Percentiles rank a stretch among this genome's conserved stretches.
phyloP scores from a whole-genome alignment of 768 basidiomycete genomes.

The Boletus fagicola region DNA sequence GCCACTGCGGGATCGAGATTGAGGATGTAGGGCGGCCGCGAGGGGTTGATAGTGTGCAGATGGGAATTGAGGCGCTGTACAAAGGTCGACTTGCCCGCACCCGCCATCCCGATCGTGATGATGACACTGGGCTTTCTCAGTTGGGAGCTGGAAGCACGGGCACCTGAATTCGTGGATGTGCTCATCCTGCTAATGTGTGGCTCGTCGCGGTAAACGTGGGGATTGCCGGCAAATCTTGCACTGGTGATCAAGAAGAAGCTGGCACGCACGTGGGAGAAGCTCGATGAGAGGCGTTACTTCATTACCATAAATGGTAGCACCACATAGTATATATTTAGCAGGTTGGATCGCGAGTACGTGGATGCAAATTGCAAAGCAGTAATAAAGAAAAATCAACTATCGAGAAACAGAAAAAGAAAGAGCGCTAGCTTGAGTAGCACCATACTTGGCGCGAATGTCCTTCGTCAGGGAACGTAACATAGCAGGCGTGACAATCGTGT shows the following conservation, averaged over 20 bases:
- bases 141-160: conserved; percentile 4
- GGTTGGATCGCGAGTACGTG: conserved; percentile 4
- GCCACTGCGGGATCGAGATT: conserved; percentile 97
- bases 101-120: conserved; percentile 94
- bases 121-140: conserved; percentile 70
- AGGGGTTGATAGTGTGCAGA: conserved; percentile 65
- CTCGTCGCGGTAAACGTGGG: not conserved
- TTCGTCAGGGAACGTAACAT: conserved; percentile 52
- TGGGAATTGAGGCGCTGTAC: conserved; percentile 94
- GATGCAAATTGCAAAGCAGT: conserved; percentile 1
- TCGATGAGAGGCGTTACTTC: not conserved
- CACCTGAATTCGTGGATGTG: conserved; percentile 14
- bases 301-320: conserved; percentile 18
- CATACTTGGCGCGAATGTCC: conserved; percentile 33
- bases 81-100: conserved; percentile 96
- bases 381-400: not conserved
- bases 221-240: conserved; percentile 2
- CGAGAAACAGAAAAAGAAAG: conserved; percentile 10
- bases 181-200: conserved; percentile 16
- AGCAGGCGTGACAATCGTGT: conserved; percentile 51
- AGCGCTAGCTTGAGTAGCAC: conserved; percentile 4
- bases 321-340: not conserved
- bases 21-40: conserved; percentile 86
- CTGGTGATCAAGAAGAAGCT: too few species aligned
- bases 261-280: too few species aligned